Conservation (phyloP, 2,329 filamentous ascomycete genomes). For the Alternaria triticina region DNA sequence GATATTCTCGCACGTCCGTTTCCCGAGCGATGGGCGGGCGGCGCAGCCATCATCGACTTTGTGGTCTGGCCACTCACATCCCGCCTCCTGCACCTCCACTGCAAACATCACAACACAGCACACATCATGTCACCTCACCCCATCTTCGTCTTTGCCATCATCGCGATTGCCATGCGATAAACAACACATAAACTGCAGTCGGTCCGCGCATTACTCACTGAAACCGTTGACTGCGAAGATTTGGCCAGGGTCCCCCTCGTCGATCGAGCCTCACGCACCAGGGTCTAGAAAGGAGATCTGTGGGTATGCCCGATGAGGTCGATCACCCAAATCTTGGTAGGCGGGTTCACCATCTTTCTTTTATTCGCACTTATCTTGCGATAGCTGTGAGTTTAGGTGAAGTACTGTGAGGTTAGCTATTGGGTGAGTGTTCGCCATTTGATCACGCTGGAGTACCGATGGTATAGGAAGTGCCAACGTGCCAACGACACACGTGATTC, state of each 20-base stretch:
- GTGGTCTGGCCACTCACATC: background rate
- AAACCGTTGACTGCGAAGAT: slow-evolving; percentile 2
- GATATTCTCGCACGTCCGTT: background rate
- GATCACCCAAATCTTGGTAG: background rate
- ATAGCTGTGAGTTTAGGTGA: background rate
- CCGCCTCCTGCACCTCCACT: background rate
- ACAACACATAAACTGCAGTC: background rate
- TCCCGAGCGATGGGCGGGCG: background rate
- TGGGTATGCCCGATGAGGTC: background rate
- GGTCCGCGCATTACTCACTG: background rate
- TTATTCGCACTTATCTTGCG: background rate
- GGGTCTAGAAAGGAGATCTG: slow-evolving; percentile 2
- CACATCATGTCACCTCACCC: background rate
- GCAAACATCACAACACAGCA: background rate
- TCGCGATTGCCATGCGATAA: background rate
- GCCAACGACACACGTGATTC: background rate
- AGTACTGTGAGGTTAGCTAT: background rate
- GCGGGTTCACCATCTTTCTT: background rate
- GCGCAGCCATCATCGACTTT: background rate
- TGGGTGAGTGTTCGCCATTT: background rate
- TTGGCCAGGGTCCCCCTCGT: slow-evolving; percentile 2
- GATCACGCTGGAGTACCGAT: background rate
- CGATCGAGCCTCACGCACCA: background rate
- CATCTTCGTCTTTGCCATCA: background rate
- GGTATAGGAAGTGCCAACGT: background rate